Evolutionary conservation across 164 flowering plant species (phyloP), one percentile per base, ranked within the genome.

Genomic region (Macadamia integrifolia): DNA sequence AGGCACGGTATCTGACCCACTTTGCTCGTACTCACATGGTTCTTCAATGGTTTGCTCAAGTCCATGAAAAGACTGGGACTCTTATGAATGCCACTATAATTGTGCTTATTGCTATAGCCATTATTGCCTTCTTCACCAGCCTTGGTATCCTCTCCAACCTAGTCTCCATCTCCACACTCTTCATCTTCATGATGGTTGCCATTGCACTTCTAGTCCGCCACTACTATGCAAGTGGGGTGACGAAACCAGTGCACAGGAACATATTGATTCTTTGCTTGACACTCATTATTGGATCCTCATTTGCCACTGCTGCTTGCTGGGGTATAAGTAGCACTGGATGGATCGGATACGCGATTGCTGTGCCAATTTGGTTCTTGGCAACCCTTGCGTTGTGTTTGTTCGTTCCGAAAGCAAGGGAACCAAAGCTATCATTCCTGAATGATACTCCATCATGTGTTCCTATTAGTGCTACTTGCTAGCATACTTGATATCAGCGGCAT

Each of bases 1-100:
- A 86, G 61, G 82, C 92, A 1, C 83, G 89, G 8, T 87, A 86
- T 64, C 68, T 87, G 13, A 87, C 92, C 18, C 92, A 87, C 71
- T 84, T 87, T 10, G 87, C 87, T 6, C 73, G 92, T 0, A 75
- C 91, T 15, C 89, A 85, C 73, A 81, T 87, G 86, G 66, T 77
- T n/a, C 91, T 86, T 6, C 85, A 85, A 0, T 76, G 78, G 79
- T 69, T 84, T 1, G 86, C 90, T 0, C 49, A 69, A 0, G 84
- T 88, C 13, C 58, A 85, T 46, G 66, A 49, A 2, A 78, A 43
- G 64, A 84, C 86, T 0, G 82, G 85, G 1, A 88, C 92, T 2
- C 92, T 90, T 0, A n/a, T 86, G 6, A 81, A 84, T 63, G 89
- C 92, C n/a, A 87, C 92, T 0, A 28, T 83, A 10, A 67, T 72